These are phyloP conservation scores for Petunia secreta DNA, from an alignment of 257 asterid genomes.

Conservation along the genomic window DNA sequence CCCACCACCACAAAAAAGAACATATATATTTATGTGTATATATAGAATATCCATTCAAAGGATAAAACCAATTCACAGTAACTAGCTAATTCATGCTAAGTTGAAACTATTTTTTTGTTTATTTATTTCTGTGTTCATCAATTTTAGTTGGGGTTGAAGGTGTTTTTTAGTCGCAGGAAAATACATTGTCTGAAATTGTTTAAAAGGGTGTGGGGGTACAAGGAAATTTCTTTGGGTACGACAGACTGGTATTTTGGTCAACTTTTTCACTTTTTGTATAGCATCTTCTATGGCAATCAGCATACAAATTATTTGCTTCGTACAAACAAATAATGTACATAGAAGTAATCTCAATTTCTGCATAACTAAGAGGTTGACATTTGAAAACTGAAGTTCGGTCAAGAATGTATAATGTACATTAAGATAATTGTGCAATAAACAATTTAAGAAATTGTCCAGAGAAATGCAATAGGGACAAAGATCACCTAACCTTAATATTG, in stretches of 20 bases:
- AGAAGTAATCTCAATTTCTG: background rate
- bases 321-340: background rate
- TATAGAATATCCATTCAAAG: background rate
- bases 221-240: background rate
- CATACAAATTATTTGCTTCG: background rate
- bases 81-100: background rate
- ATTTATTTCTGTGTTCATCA: background rate
- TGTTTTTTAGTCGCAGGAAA: background rate
- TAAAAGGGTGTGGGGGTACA: background rate
- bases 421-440: background rate
- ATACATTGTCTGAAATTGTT: background rate
- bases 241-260: background rate
- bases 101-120: background rate
- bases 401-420: background rate
- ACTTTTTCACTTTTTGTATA: background rate
- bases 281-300: conserved; percentile 11
- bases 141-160: background rate
- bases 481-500: conserved; percentile 64
- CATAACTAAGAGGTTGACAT: background rate
- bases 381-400: conserved; percentile 4
- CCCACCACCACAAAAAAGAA: background rate
- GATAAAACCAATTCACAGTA: background rate
- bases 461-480: conserved; percentile 13
- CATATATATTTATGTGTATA: too few relatives aligned
- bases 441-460: background rate